Percentiles rank a stretch among this genome's conserved stretches.
Evolutionary conservation across 2,329 filamentous ascomycete species (phyloP).

Genomic region (Sporothrix pallida): DNA sequence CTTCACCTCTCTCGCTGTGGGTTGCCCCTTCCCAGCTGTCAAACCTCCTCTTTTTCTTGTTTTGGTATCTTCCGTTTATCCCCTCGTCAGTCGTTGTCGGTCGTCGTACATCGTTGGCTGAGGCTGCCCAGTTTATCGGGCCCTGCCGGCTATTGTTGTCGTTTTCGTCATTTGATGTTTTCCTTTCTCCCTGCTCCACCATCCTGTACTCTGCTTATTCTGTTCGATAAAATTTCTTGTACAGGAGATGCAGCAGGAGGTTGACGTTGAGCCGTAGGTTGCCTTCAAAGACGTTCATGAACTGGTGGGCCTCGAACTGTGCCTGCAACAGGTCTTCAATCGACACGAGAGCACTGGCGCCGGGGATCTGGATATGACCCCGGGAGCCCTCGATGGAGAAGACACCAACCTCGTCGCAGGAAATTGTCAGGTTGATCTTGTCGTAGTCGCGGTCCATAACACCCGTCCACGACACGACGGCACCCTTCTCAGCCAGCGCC

Average conservation of each 20-base stretch:
- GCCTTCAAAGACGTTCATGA: slow-evolving; percentile 91
- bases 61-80: neutral
- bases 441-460: slow-evolving; percentile 85
- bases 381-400: slow-evolving; percentile 91
- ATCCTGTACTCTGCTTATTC: slow-evolving; percentile 49
- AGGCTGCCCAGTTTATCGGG: neutral
- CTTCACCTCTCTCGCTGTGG: neutral
- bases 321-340: slow-evolving; percentile 94
- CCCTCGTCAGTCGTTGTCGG: slow-evolving; percentile 5
- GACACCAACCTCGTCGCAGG: slow-evolving; percentile 89
- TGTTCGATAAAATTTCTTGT: slow-evolving; percentile 96
- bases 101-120: slow-evolving; percentile 15
- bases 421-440: slow-evolving; percentile 91
- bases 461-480: slow-evolving; percentile 88
- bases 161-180: neutral
- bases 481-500: slow-evolving; percentile 88
- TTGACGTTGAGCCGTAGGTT: slow-evolving; percentile 92
- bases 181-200: neutral
- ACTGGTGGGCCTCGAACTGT: slow-evolving; percentile 96
- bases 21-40: neutral
- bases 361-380: slow-evolving; percentile 94
- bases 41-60: neutral
- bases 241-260: slow-evolving; percentile 91
- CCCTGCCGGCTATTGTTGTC: neutral
- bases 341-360: slow-evolving; percentile 84